Conservation (phyloP, 2,329 filamentous ascomycete species). For the Alternaria sp. region DNA sequence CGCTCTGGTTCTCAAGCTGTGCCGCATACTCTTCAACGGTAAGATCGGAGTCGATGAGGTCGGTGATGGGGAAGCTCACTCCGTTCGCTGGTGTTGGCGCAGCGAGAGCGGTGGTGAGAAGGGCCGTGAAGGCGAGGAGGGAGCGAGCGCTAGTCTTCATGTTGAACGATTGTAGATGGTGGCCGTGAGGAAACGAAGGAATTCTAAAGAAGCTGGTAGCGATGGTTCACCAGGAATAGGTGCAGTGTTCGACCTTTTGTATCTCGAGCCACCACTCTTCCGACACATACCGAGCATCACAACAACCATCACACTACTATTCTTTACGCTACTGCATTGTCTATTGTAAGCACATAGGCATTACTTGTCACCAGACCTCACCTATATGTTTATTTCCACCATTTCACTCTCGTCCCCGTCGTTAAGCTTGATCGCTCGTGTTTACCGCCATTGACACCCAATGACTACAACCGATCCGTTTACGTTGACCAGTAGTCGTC, state of each 20-base stretch:
- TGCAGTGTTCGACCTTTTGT: conserved; percentile 17
- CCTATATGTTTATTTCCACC: conserved; percentile 7
- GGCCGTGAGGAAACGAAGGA: conserved; percentile 1
- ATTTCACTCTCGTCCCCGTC: conserved; percentile 14
- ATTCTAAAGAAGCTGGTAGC: conserved; percentile 2
- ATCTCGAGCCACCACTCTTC: not conserved
- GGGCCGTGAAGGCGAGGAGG: conserved; percentile 29
- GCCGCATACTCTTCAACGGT: conserved; percentile 38
- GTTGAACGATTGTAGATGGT: conserved; percentile 12
- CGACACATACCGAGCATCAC: not conserved
- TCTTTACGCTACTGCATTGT: conserved; percentile 9
- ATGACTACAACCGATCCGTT: conserved; percentile 14
- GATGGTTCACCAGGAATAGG: conserved; percentile 1
- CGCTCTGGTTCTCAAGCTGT: conserved; percentile 28
- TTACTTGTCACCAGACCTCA: conserved; percentile 10
- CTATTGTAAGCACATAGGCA: conserved; percentile 10
- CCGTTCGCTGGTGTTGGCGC: conserved; percentile 29
- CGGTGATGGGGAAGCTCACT: conserved; percentile 40
- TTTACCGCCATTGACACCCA: conserved; percentile 14
- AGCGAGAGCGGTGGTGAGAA: conserved; percentile 27
- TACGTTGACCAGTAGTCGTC: conserved; percentile 22
- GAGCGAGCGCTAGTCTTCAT: conserved; percentile 33
- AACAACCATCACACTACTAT: not conserved
- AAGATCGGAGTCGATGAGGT: conserved; percentile 35
- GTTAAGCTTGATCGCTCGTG: not conserved